phyloP scores from a whole-genome alignment of 2,329 filamentous ascomycete genomes.

The Balansia obtecta region DNA sequence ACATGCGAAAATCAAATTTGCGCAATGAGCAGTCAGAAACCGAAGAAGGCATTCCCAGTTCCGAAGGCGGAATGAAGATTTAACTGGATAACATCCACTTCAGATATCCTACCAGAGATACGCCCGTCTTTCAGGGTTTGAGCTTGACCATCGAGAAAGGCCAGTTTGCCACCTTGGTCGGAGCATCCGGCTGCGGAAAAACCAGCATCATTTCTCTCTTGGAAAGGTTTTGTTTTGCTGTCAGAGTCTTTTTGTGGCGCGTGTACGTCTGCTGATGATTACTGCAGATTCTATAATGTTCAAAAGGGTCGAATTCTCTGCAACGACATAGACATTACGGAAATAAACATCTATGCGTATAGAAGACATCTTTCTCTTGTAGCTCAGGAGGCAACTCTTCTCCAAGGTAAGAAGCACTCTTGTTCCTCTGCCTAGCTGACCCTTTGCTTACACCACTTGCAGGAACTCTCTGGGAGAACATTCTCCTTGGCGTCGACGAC shows the following conservation, averaged over 20 bases:
- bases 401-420: conserved; percentile 37
- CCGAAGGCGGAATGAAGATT: conserved; percentile 40
- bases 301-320: conserved; percentile 51
- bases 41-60: too few relatives aligned
- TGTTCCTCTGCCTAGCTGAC: neutral
- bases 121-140: conserved; percentile 46
- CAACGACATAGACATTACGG: conserved; percentile 46
- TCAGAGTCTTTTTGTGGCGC: neutral
- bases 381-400: conserved; percentile 62
- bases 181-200: conserved; percentile 60
- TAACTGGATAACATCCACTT: conserved; percentile 46
- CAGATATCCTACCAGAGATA: conserved; percentile 45
- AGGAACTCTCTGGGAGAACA: conserved; percentile 55
- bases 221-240: conserved; percentile 28
- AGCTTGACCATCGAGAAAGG: conserved; percentile 54
- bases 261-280: neutral
- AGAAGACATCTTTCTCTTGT: conserved; percentile 56
- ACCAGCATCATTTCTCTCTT: conserved; percentile 55
- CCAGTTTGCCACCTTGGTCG: conserved; percentile 59
- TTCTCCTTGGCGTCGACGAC: conserved; percentile 50
- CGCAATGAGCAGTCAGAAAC: conserved; percentile 17
- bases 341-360: conserved; percentile 49
- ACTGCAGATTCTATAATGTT: conserved; percentile 53
- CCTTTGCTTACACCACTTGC: neutral
- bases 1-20: conserved; percentile 32